Evolutionary conservation across 176 grass and related monocot species (phyloP).

Genomic region (Oryza coarctata): DNA sequence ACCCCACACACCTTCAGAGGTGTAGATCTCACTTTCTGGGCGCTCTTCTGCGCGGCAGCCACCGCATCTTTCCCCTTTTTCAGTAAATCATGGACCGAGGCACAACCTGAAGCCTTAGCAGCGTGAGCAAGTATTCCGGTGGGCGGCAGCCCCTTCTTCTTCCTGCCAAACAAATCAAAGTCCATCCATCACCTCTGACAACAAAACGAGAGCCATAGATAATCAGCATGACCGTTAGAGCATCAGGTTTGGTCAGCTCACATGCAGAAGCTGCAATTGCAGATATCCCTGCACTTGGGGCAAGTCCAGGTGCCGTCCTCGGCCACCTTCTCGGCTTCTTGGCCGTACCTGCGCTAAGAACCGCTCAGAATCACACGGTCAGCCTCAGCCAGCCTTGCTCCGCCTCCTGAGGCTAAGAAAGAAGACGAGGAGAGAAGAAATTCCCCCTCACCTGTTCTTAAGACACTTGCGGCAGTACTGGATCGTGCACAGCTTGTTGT

Average conservation of each 20-base stretch:
- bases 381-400: not conserved
- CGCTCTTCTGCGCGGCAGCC: constrained; percentile 38
- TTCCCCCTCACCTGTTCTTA: constrained; percentile 57
- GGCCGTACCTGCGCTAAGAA: constrained; percentile 63
- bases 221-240: not conserved
- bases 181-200: not conserved
- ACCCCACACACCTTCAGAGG: constrained; percentile 11
- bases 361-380: not conserved
- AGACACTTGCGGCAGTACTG: constrained; percentile 86
- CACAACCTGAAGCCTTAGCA: constrained; percentile 77
- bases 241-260: constrained; percentile 31
- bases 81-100: constrained; percentile 77
- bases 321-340: constrained; percentile 60
- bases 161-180: constrained; percentile 48
- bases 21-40: constrained; percentile 16
- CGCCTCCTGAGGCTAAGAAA: not conserved
- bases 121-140: constrained; percentile 80
- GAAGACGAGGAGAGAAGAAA: not conserved
- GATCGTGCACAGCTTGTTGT: constrained; percentile 62
- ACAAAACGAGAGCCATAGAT: not conserved
- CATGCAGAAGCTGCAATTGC: constrained; percentile 98
- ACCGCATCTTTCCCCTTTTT: constrained; percentile 46
- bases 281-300: constrained; percentile 88
- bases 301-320: constrained; percentile 57
- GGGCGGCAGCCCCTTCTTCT: constrained; percentile 77